These are phyloP conservation scores for Collybia sp. DNA, from an alignment of 768 basidiomycete species.

Conservation along the genomic window DNA sequence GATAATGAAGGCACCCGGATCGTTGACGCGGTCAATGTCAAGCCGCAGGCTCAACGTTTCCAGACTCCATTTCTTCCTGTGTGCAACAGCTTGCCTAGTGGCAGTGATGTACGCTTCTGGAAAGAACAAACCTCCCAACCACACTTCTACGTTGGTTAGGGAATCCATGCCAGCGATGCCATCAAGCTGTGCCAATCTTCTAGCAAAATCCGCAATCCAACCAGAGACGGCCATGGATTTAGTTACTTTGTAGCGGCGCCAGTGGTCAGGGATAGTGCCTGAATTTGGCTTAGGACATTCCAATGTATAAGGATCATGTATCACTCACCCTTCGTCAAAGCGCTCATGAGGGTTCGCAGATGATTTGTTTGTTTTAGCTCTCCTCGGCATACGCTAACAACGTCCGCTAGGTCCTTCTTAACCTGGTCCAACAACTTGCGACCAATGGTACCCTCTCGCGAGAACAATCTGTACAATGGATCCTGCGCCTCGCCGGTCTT, in stretches of 20 bases:
- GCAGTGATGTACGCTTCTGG: conserved; percentile 97
- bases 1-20: conserved; percentile 77
- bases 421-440: conserved; percentile 75
- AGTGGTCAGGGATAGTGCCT: conserved; percentile 88
- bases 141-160: conserved; percentile 70
- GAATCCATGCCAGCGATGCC: conserved; percentile 60
- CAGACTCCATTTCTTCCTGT: conserved; percentile 87
- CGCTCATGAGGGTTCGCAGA: conserved; percentile 85
- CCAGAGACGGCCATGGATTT: conserved; percentile 77
- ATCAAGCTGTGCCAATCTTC: conserved; percentile 81
- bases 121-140: conserved; percentile 94
- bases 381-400: conserved; percentile 83
- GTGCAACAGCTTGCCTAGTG: conserved; percentile 92
- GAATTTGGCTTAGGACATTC: conserved; percentile 1
- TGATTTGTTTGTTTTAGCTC: conserved; percentile 95
- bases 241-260: conserved; percentile 86
- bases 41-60: conserved; percentile 81
- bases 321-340: conserved; percentile 76
- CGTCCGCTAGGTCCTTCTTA: conserved; percentile 73
- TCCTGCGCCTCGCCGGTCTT: conserved; percentile 70
- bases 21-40: conserved; percentile 77
- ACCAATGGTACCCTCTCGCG: conserved; percentile 81
- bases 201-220: conserved; percentile 81
- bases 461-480: conserved; percentile 86
- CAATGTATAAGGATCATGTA: background rate